Evolutionary conservation across 2,329 filamentous ascomycete species (phyloP).

Genomic region (Erysiphe pulchra): DNA sequence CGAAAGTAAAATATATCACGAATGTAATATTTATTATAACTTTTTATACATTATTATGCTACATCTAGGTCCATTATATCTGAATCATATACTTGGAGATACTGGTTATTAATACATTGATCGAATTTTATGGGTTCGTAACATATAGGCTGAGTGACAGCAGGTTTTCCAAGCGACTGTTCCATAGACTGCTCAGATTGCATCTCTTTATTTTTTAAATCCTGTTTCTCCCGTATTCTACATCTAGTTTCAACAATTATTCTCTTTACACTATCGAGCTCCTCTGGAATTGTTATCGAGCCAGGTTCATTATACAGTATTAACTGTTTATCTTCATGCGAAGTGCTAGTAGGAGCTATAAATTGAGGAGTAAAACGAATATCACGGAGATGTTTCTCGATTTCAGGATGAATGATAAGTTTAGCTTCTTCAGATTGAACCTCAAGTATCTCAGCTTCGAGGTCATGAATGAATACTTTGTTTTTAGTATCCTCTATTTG

Average conservation of each 20-base stretch:
- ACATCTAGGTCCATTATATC: too few relatives aligned
- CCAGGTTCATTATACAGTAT: conserved; percentile 65
- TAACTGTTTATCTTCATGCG: conserved; percentile 32
- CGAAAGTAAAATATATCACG: too few relatives aligned
- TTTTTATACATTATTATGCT: too few relatives aligned
- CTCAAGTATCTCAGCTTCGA: conserved; percentile 66
- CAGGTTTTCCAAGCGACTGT: too few relatives aligned
- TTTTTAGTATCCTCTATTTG: conserved; percentile 61
- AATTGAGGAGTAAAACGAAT: conserved; percentile 33
- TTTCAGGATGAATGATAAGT: conserved; percentile 61
- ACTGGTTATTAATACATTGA: too few relatives aligned
- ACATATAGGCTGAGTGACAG: too few relatives aligned
- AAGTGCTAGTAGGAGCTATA: conserved; percentile 27
- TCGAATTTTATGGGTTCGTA: too few relatives aligned
- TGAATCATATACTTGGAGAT: too few relatives aligned
- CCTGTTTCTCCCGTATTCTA: conserved; percentile 35
- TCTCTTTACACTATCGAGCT: conserved; percentile 53
- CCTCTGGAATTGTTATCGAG: conserved; percentile 48
- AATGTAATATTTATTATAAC: too few relatives aligned
- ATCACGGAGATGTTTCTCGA: conserved; percentile 52
- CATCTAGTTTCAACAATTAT: conserved; percentile 60
- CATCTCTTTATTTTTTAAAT: conserved; percentile 18
- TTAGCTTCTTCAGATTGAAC: conserved; percentile 30
- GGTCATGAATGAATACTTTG: conserved; percentile 72
- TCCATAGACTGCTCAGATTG: conserved; percentile 2